A percentile compares a stretch with the other conserved stretches of the same genome.
These are phyloP conservation scores for Dactylonectria estremocensis DNA, from an alignment of 2,329 filamentous ascomycete genomes.

Conservation along the genomic window DNA sequence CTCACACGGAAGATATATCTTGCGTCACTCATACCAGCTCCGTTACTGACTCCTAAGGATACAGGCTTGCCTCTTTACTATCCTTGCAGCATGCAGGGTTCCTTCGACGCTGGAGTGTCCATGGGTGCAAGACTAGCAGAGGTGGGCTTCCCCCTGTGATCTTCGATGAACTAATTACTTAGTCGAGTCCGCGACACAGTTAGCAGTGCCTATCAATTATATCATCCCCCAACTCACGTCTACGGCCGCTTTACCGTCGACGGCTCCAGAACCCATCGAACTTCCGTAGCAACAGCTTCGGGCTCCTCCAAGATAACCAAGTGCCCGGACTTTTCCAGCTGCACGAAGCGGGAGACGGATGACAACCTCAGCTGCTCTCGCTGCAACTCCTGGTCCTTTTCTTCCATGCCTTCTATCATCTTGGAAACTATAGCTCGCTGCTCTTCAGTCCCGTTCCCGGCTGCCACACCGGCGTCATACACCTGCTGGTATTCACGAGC, in stretches of 20 bases:
- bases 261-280: neutral
- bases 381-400: constrained; percentile 1
- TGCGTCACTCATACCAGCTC: no score
- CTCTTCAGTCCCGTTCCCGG: constrained; percentile 2
- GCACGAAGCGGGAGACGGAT: constrained; percentile 9
- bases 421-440: constrained; percentile 1
- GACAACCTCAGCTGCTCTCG: constrained; percentile 7
- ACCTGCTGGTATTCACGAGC: constrained; percentile 10
- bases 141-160: no score
- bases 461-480: constrained; percentile 8
- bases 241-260: neutral
- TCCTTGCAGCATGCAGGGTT: no score
- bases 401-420: constrained; percentile 12
- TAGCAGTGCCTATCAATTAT: no score
- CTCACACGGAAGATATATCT: no score
- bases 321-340: constrained; percentile 3
- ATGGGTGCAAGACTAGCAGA: no score
- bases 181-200: no score
- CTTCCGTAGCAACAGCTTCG: neutral
- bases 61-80: no score
- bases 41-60: no score
- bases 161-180: no score
- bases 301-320: constrained; percentile 11
- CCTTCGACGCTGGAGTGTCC: no score
- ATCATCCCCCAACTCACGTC: neutral